Evolutionary conservation across 495 filamentous ascomycete genomes (phyloP).

Genomic region (Pseudevernia furfuracea): DNA sequence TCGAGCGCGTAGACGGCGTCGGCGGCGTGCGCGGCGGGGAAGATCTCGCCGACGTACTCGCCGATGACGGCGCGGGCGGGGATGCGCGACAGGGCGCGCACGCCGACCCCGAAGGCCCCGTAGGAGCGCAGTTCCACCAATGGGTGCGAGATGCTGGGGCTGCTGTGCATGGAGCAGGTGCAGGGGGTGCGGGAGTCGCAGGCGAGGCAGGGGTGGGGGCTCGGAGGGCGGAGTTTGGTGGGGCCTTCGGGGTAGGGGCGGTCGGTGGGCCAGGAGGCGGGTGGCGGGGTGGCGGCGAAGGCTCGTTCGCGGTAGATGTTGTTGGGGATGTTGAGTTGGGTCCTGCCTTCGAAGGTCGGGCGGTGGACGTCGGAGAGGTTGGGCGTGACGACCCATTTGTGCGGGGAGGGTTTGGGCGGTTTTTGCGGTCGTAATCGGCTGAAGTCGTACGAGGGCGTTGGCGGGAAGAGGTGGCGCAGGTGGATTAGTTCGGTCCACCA

Average conservation of each 20-base stretch:
- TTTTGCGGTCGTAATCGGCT: not conserved
- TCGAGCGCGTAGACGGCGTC: conserved; percentile 5
- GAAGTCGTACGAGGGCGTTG: not conserved
- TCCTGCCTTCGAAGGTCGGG: not conserved
- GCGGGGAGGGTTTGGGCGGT: not conserved
- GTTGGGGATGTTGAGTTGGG: not conserved
- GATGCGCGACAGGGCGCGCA: conserved; percentile 33
- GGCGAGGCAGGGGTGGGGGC: not conserved
- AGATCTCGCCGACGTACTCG: conserved; percentile 33
- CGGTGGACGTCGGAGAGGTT: not conserved
- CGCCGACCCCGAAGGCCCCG: conserved; percentile 29
- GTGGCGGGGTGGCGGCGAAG: not conserved
- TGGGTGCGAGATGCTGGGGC: conserved; percentile 14
- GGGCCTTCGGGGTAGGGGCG: not conserved
- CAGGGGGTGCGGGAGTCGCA: not conserved
- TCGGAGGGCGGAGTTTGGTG: not conserved
- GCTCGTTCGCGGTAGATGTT: not conserved
- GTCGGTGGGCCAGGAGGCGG: not conserved
- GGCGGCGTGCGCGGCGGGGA: conserved; percentile 7
- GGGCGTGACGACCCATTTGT: not conserved
- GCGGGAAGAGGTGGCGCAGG: not conserved
- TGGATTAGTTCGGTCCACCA: not conserved
- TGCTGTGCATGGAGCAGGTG: not conserved
- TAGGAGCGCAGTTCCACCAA: conserved; percentile 34
- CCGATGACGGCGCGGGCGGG: conserved; percentile 27